Conservation (phyloP, 495 filamentous ascomycete genomes). For the Coniosporium apollinis region DNA sequence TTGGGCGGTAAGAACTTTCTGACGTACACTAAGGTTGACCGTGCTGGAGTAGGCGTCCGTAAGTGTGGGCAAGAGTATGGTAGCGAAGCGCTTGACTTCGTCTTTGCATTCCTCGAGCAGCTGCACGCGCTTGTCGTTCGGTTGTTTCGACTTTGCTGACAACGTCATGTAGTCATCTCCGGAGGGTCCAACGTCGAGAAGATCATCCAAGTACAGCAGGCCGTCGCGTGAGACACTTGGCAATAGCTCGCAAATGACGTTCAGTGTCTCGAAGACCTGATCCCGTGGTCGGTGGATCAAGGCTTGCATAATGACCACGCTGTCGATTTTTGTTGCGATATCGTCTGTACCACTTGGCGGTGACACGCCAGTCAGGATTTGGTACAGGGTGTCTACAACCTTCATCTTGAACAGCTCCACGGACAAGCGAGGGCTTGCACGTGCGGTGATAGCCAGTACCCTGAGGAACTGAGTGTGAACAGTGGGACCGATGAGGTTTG, state of each 20-base stretch:
- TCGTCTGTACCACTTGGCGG: slow-evolving; percentile 68
- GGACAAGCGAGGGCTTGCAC: slow-evolving; percentile 72
- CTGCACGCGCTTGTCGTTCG: slow-evolving; percentile 61
- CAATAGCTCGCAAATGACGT: slow-evolving; percentile 92
- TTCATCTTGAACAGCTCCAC: slow-evolving; percentile 91
- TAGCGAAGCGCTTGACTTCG: slow-evolving; percentile 78
- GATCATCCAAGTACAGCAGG: slow-evolving; percentile 35
- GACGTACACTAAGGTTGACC: slow-evolving; percentile 92
- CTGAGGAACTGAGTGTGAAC: slow-evolving; percentile 95
- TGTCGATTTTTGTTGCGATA: slow-evolving; percentile 79
- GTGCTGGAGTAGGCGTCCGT: slow-evolving; percentile 97
- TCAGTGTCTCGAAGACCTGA: slow-evolving; percentile 91
- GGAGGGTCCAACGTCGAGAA: slow-evolving; percentile 31
- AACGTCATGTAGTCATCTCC: slow-evolving; percentile 22
- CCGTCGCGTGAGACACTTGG: slow-evolving; percentile 42
- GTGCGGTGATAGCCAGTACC: slow-evolving; percentile 73
- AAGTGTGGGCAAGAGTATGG: slow-evolving; percentile 88
- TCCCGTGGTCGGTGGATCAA: slow-evolving; percentile 93
- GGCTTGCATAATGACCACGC: slow-evolving; percentile 96
- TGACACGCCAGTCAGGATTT: slow-evolving; percentile 92
- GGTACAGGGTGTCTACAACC: slow-evolving; percentile 93
- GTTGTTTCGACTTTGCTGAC: slow-evolving; percentile 32
- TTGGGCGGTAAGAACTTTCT: slow-evolving; percentile 88
- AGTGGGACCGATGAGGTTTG: slow-evolving; percentile 84
- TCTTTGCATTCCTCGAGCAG: slow-evolving; percentile 64